Base-by-base conservation (phyloP, 2,329 filamentous ascomycete species). In the Scytalidium sp. region DNA sequence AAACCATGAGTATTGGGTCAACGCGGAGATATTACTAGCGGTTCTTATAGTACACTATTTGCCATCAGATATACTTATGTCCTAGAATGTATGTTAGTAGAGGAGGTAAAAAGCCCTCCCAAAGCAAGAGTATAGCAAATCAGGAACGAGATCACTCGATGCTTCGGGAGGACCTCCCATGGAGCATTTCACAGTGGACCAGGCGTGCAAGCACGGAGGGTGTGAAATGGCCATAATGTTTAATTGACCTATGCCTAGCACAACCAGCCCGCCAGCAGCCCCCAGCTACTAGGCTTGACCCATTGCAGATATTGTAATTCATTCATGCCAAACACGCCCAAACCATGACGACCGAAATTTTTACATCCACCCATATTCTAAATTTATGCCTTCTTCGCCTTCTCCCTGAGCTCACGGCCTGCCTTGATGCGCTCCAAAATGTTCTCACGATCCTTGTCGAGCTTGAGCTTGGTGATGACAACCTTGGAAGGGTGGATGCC, bases 391-490 rank as follows among this genome's bases (percentile, higher is more conserved):
- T 63, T 64, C 62, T 64, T 66, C 47, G 59, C 46, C 80, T 91
- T 91, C 73, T 77, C 77, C 72, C 78, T 78, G 70, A 84, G 80
- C 78, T 93, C 89, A 60, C 88, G 86, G 69, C 89, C 90, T 63
- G 78, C 75, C 77, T 86, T 85, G 79, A 88, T 90, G 76, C 90
- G 85, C 78, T 90, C 88, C 65, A 95, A 81, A 70, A 94, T 94
- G 73, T 78, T 79, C 83, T 94, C 89, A 65, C 90, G 87, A 78
- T 95, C 89, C 86, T 94, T 93, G 83, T 94, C 89, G 69, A 97
- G 83, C 88, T 97, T 96, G 75, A 97, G 84, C 85, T 97, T 97
- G 80, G 87, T 96, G 81, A 99, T 88, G 80, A 96, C 87, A 65
- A 96, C 90, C 78, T 97, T 97, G 78, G 88, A 95, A 69, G 94